Evolutionary conservation across 345 rosid genomes (phyloP).

Genomic region (Aegle marmelos): DNA sequence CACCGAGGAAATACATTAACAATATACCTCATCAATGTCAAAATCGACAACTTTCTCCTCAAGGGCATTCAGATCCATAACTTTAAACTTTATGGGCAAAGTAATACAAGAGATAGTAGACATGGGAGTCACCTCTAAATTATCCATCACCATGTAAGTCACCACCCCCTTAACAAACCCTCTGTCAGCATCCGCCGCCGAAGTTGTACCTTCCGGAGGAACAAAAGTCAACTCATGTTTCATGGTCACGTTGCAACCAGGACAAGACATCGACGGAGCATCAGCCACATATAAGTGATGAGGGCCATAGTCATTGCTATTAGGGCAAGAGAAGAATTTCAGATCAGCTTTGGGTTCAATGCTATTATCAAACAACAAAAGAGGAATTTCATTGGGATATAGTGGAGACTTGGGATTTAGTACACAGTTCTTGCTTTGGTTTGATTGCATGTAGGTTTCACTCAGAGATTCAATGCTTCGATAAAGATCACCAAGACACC

Average conservation of each 20-base stretch:
- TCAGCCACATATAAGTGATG: not conserved
- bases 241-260: not conserved
- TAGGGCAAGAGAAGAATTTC: too few relatives aligned
- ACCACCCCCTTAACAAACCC: constrained; percentile 14
- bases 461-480: not conserved
- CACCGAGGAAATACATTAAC: too few relatives aligned
- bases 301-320: not conserved
- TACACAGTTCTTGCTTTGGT: too few relatives aligned
- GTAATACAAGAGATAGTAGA: constrained; percentile 4
- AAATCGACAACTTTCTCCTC: constrained; percentile 13
- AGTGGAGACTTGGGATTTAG: not conserved
- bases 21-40: constrained; percentile 16
- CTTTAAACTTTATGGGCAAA: constrained; percentile 15
- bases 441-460: too few relatives aligned
- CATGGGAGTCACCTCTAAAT: too few relatives aligned
- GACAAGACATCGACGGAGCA: not conserved
- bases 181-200: not conserved
- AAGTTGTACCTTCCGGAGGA: not conserved
- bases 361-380: not conserved
- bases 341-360: too few relatives aligned
- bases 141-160: too few relatives aligned
- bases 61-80: constrained; percentile 11
- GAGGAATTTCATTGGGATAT: not conserved
- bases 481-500: not conserved
- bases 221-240: not conserved